Conservation (phyloP, 345 rosid genomes). For the Salix suchowensis region DNA sequence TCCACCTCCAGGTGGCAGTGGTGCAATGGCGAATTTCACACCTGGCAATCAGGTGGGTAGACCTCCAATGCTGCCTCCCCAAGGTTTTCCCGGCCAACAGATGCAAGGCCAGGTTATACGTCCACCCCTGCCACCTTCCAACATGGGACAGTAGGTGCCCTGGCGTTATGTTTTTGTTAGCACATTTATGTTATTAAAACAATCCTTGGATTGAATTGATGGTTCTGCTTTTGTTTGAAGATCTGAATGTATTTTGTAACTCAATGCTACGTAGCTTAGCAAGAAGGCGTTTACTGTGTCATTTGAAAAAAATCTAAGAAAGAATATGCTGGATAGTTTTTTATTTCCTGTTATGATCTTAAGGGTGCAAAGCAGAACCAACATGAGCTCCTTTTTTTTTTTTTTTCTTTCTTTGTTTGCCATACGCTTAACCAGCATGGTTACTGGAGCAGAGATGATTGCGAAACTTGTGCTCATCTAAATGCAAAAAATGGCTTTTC, state of each 20-base stretch:
- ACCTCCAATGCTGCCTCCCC: conserved; percentile 49
- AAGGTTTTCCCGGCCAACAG: conserved; percentile 52
- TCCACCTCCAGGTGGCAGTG: conserved; percentile 68
- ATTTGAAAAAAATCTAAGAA: background rate
- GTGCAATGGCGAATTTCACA: conserved; percentile 56
- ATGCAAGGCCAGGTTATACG: conserved; percentile 30
- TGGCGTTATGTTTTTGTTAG: background rate
- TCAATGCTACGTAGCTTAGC: background rate
- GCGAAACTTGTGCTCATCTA: no score
- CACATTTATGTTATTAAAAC: background rate
- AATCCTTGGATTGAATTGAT: background rate
- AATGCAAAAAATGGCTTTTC: no score
- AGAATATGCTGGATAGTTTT: background rate
- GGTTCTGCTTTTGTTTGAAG: background rate
- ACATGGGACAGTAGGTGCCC: background rate
- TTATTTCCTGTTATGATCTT: no score
- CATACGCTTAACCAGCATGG: no score
- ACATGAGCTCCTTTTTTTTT: no score
- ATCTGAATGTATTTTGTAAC: background rate
- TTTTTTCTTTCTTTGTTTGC: no score
- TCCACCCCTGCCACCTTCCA: conserved; percentile 23
- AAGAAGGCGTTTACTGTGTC: background rate
- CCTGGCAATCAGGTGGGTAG: conserved; percentile 47
- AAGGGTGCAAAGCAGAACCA: no score
- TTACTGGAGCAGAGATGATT: no score